A percentile compares a stretch with the other conserved stretches of the same genome.
Evolutionary conservation across 2,329 filamentous ascomycete genomes (phyloP).

Genomic region (Endocalyx cinctus): DNA sequence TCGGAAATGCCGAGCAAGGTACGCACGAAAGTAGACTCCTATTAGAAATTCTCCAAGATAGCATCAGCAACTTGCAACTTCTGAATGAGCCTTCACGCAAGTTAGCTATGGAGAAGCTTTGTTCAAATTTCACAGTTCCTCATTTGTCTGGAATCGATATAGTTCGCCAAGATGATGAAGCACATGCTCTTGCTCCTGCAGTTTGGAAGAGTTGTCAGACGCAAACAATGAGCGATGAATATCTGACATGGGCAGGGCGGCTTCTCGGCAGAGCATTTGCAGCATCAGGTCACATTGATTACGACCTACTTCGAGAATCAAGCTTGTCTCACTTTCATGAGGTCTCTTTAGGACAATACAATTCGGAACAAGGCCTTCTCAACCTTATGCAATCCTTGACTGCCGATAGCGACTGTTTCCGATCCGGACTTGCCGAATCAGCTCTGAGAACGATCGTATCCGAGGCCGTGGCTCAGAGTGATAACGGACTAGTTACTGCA

Average conservation of each 20-base stretch:
- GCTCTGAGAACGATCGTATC: constrained; percentile 55
- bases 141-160: constrained; percentile 58
- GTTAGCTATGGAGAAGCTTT: constrained; percentile 68
- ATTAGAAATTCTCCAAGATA: constrained; percentile 74
- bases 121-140: constrained; percentile 66
- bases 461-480: constrained; percentile 41
- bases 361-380: constrained; percentile 61
- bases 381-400: constrained; percentile 58
- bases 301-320: constrained; percentile 57
- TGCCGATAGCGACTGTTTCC: constrained; percentile 49
- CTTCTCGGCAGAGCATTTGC: constrained; percentile 82
- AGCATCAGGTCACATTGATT: constrained; percentile 63
- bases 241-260: constrained; percentile 79
- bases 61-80: constrained; percentile 55
- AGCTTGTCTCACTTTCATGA: constrained; percentile 46
- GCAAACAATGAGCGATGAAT: constrained; percentile 60
- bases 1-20: constrained; percentile 64
- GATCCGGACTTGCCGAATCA: constrained; percentile 57
- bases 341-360: constrained; percentile 41
- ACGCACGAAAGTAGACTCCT: constrained; percentile 77
- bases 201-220: constrained; percentile 73
- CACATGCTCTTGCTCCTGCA: constrained; percentile 56
- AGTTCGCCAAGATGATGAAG: constrained; percentile 61
- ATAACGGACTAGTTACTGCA: constrained; percentile 44
- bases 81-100: constrained; percentile 66